These are phyloP conservation scores for Russula earlei DNA, from an alignment of 768 basidiomycete genomes.

Conservation along the genomic window DNA sequence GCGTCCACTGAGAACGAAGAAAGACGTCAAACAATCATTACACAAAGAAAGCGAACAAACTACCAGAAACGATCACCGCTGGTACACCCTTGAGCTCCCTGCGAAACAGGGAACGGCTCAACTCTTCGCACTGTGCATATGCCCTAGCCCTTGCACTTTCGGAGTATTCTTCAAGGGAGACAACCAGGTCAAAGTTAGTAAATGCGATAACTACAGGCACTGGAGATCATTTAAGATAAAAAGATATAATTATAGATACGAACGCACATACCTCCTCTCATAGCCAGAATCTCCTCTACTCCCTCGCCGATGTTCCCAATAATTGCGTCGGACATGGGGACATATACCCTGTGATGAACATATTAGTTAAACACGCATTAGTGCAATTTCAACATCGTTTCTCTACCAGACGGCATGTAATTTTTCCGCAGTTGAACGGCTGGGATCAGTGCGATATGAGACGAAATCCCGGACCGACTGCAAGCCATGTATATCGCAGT, in stretches of 20 bases:
- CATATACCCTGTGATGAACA: background rate
- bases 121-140: background rate
- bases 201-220: background rate
- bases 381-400: background rate
- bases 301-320: background rate
- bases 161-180: background rate
- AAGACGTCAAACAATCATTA: background rate
- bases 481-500: background rate
- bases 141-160: background rate
- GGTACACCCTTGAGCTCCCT: background rate
- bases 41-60: background rate
- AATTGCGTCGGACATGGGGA: background rate
- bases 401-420: constrained; percentile 1
- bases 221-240: background rate
- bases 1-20: background rate
- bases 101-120: background rate
- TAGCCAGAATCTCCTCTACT: background rate
- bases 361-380: background rate
- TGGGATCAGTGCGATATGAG: background rate
- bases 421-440: background rate
- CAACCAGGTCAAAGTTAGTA: background rate
- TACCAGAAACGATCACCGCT: background rate
- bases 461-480: background rate
- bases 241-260: background rate
- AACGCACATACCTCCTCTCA: background rate